Base-by-base conservation (phyloP, 306 rosid species). In the Coriaria nepalensis region DNA sequence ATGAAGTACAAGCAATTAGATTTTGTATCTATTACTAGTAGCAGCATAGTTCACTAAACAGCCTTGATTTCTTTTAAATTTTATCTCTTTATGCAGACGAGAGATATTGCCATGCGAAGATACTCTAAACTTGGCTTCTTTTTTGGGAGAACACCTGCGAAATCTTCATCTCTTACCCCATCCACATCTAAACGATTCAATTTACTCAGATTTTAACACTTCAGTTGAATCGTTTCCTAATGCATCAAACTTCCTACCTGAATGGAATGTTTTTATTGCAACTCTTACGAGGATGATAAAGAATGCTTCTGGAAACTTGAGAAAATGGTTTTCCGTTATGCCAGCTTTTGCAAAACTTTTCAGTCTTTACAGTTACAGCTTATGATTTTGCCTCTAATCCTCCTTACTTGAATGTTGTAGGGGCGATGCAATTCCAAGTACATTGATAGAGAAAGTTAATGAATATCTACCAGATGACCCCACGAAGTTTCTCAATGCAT, bases 101-200 rank as follows among this genome's bases (percentile, higher is more conserved):
- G 84, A 90, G 47, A 51, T 45, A 36, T 38, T 90, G 53, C 68
- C 83, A 43, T 48, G 65, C 70, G 92, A 75, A 61, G 98, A 77
- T 60, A 55, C 50, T 41, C 68, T 79, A 53, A 71, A 53, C 67
- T 62, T 90, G 56, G 95, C 95, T 59, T 79, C 94, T 45, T 90
- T 90, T 63, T 52, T 85, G 61, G 98, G 94, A 12, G 92, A 81
- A 73, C 92, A 81, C 70, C 69, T 90, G 47, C 66, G 61, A 47
- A 66, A 75, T 54, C 78, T 90, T 60, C 98, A 90, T 71, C 94
- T 90, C 68, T 67, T 90, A 80, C 84, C 90, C 41, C 75, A 39
- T 53, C 95, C 95, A 58, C 74, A 86, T 53, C 14, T 67, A 35
- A 63, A 49, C 54, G 10, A 50, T 72, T 67, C 73, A 49, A 65